Evolutionary conservation across 345 rosid species (phyloP).

Genomic region (Populus pruinosa): DNA sequence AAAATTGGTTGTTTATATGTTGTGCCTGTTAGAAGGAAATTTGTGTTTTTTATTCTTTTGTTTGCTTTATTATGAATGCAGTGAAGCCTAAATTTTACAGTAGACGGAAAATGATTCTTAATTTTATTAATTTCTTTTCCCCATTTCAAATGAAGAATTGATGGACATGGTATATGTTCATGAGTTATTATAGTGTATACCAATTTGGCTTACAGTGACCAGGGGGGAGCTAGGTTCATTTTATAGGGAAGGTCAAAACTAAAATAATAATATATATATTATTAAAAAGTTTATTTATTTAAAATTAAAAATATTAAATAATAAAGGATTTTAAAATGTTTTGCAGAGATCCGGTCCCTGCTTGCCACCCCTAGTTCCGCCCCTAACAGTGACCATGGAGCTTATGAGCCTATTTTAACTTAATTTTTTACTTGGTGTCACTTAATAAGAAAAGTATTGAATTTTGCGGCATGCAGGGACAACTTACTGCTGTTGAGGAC

Average conservation of each 20-base stretch:
- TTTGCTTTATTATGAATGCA: not conserved
- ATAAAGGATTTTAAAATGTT: too few species aligned
- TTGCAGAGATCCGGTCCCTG: too few species aligned
- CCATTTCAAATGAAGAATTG: not conserved
- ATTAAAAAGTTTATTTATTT: too few species aligned
- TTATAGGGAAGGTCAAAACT: too few species aligned
- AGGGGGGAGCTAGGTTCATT: too few species aligned
- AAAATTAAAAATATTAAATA: too few species aligned
- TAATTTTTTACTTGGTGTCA: not conserved
- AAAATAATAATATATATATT: too few species aligned
- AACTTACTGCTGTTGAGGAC: slow-evolving; percentile 86
- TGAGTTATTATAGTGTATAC: not conserved
- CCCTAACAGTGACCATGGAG: not conserved
- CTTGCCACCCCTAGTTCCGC: too few species aligned
- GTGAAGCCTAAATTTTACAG: not conserved
- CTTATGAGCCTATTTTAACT: not conserved
- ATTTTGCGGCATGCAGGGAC: slow-evolving; percentile 54
- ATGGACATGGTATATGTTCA: not conserved
- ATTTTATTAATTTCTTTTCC: not conserved
- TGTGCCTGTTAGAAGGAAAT: not conserved
- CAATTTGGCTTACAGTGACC: not conserved
- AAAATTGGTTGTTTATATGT: not conserved
- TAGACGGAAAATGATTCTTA: not conserved
- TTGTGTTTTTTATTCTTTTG: not conserved
- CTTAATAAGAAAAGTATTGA: not conserved